phyloP scores from a whole-genome alignment of 2,329 filamentous ascomycete genomes.

The Colletotrichum orbiculare region DNA sequence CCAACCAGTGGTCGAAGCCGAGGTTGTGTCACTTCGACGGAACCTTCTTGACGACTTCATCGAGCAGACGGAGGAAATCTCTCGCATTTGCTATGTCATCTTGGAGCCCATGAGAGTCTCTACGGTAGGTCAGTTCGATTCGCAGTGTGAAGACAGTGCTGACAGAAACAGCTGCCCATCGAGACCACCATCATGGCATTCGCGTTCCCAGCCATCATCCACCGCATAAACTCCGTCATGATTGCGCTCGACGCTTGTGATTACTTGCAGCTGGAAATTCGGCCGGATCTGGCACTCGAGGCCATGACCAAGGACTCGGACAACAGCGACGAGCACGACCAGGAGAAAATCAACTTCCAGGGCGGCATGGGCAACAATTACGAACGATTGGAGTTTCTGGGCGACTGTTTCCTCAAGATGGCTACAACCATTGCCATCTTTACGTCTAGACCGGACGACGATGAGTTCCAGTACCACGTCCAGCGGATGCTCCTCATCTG shows the following conservation, averaged over 20 bases:
- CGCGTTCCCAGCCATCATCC: slow-evolving; percentile 84
- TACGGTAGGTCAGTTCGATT: slow-evolving; percentile 62
- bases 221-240: slow-evolving; percentile 83
- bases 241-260: slow-evolving; percentile 81
- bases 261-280: slow-evolving; percentile 72
- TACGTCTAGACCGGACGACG: slow-evolving; percentile 77
- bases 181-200: slow-evolving; percentile 79
- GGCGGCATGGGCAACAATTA: slow-evolving; percentile 94
- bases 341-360: slow-evolving; percentile 78
- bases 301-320: slow-evolving; percentile 94
- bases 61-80: slow-evolving; percentile 56
- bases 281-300: slow-evolving; percentile 80
- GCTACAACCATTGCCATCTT: slow-evolving; percentile 91
- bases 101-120: slow-evolving; percentile 83
- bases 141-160: slow-evolving; percentile 28
- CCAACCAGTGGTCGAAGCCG: slow-evolving; percentile 85
- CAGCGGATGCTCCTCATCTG: slow-evolving; percentile 91
- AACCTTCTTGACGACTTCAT: slow-evolving; percentile 82
- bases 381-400: slow-evolving; percentile 91
- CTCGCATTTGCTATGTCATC: slow-evolving; percentile 73
- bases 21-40: slow-evolving; percentile 79
- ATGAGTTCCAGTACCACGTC: slow-evolving; percentile 90
- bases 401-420: slow-evolving; percentile 96
- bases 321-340: slow-evolving; percentile 78
- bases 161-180: slow-evolving; percentile 67